A percentile compares a stretch with the other conserved stretches of the same genome.
Conservation (phyloP, 2,329 filamentous ascomycete species). For the Aspergillus awamori region DNA sequence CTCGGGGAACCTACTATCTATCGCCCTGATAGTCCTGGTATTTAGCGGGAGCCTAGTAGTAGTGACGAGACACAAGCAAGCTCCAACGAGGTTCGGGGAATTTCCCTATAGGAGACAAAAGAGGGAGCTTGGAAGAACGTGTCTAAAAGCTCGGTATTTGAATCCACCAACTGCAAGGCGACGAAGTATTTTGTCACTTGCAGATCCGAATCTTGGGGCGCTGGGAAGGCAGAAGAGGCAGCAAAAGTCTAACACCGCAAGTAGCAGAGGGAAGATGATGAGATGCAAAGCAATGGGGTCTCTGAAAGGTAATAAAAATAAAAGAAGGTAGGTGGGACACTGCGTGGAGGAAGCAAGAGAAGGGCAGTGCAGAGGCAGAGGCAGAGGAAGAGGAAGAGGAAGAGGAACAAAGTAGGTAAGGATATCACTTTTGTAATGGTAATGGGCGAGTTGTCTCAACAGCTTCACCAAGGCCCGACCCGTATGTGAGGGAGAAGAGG, state of each 20-base stretch:
- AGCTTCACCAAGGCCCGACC: constrained; percentile 8
- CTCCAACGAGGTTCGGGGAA: constrained; percentile 1
- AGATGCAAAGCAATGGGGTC: neutral
- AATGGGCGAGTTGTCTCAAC: neutral
- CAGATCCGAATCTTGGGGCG: neutral
- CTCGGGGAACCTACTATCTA: constrained; percentile 16
- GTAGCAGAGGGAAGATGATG: neutral
- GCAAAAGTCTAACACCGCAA: neutral
- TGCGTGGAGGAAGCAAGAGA: constrained; percentile 5
- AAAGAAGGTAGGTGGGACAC: constrained; percentile 1
- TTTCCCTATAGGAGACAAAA: neutral
- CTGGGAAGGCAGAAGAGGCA: neutral
- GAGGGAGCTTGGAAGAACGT: neutral
- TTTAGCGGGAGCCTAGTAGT: neutral
- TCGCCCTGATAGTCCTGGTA: neutral
- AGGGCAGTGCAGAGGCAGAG: neutral
- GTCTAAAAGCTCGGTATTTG: neutral
- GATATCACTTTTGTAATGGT: constrained; percentile 3
- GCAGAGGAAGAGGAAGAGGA: neutral
- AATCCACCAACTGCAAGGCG: constrained; percentile 1
- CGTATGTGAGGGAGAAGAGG: constrained; percentile 12
- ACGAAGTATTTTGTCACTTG: neutral
- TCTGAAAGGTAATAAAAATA: neutral
- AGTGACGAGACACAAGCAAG: neutral
- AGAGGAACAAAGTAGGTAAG: neutral